phyloP scores from a whole-genome alignment of 2,329 filamentous ascomycete genomes.

The Tolypocladium cylindrosporum region DNA sequence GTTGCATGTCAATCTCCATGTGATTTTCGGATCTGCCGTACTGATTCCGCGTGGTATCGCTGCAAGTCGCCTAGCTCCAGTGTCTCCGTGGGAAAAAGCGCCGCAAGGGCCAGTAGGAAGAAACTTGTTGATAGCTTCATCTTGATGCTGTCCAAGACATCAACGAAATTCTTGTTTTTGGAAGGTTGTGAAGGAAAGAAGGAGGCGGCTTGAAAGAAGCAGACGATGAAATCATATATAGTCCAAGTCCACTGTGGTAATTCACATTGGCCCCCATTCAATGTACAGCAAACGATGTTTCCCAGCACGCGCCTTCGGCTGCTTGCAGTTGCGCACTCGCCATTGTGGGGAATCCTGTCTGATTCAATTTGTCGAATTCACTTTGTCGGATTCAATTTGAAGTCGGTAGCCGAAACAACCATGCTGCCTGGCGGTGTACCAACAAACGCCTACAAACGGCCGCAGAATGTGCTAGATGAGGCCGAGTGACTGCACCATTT shows the following conservation, averaged over 20 bases:
- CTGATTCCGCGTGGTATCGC: neutral
- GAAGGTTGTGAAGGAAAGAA: neutral
- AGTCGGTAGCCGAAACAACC: no score
- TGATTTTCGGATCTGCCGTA: neutral
- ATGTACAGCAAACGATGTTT: no score
- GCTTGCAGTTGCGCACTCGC: no score
- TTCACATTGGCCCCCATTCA: no score
- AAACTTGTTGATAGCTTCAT: neutral
- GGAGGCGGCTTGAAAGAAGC: neutral
- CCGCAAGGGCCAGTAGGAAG: neutral
- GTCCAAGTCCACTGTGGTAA: neutral
- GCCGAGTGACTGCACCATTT: no score
- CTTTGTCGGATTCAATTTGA: no score
- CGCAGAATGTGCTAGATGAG: no score
- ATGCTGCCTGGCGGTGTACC: no score
- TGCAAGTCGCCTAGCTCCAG: neutral
- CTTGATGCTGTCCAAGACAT: neutral
- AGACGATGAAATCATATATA: neutral
- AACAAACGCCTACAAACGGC: no score
- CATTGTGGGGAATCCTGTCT: no score
- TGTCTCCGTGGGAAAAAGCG: neutral
- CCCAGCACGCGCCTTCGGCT: no score
- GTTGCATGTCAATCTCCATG: neutral
- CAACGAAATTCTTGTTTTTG: neutral
- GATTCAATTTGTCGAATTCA: no score